Evolutionary conservation across 2,329 filamentous ascomycete genomes (phyloP).

Genomic region (Malbranchea cinnamomea): DNA sequence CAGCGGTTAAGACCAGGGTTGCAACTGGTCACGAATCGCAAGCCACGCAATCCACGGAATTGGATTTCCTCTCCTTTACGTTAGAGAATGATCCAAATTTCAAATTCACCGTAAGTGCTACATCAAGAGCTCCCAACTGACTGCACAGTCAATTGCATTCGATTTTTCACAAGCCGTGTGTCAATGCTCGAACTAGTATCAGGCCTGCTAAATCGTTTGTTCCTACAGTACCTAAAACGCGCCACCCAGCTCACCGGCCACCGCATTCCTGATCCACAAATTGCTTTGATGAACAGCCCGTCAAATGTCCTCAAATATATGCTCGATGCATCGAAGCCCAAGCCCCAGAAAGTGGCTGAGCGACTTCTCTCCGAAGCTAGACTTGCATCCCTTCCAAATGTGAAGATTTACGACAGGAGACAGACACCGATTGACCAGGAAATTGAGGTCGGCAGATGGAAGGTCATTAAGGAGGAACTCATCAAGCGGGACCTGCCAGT

Average conservation of each 20-base stretch:
- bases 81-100: slow-evolving; percentile 43
- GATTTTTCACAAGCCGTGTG: slow-evolving; percentile 1
- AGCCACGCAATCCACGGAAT: slow-evolving; percentile 18
- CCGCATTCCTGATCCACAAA: slow-evolving; percentile 54
- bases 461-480: slow-evolving; percentile 61
- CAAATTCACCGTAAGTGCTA: slow-evolving; percentile 56
- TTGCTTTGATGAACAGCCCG: slow-evolving; percentile 42
- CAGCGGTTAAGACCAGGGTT: slow-evolving; percentile 5
- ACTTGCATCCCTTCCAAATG: slow-evolving; percentile 48
- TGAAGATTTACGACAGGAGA: slow-evolving; percentile 49
- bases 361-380: slow-evolving; percentile 34
- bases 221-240: slow-evolving; percentile 62
- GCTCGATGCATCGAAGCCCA: slow-evolving; percentile 17
- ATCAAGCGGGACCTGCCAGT: slow-evolving; percentile 46
- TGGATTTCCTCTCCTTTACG: slow-evolving; percentile 43
- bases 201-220: slow-evolving; percentile 10
- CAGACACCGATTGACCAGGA: slow-evolving; percentile 60
- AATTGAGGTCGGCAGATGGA: slow-evolving; percentile 57
- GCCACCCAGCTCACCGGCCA: slow-evolving; percentile 68
- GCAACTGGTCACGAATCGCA: slow-evolving; percentile 5
- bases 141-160: slow-evolving; percentile 4
- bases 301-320: slow-evolving; percentile 41
- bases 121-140: not conserved
- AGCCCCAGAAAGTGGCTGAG: slow-evolving; percentile 45
- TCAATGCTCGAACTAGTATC: not conserved